A percentile compares a stretch with the other conserved stretches of the same genome.
Evolutionary conservation across 2,329 filamentous ascomycete genomes (phyloP).

Genomic region (Blastomyces emzantsi): DNA sequence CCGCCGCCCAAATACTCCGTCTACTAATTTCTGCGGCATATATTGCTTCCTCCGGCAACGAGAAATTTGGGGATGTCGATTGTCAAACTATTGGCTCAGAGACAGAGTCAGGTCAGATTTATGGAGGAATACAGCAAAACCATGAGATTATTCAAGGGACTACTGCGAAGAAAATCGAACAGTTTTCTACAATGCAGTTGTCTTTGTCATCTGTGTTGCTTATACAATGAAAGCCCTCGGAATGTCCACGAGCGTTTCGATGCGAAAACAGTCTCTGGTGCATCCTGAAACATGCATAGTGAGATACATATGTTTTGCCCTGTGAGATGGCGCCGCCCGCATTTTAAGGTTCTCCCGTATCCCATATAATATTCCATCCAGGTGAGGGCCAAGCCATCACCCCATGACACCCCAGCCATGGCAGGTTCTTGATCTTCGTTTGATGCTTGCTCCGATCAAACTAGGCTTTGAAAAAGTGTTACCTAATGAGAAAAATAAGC

Average conservation of each 20-base stretch:
- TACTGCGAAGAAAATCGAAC: not conserved
- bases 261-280: not conserved
- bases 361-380: not conserved
- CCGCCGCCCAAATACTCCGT: not conserved
- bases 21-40: not conserved
- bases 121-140: not conserved
- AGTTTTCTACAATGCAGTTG: not conserved
- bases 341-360: not conserved
- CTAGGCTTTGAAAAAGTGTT: slow-evolving; percentile 1
- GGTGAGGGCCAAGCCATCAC: slow-evolving; percentile 14
- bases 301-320: not conserved
- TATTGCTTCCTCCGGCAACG: too few species aligned
- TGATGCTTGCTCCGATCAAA: slow-evolving; percentile 16
- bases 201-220: not conserved
- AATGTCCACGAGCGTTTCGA: slow-evolving; percentile 11
- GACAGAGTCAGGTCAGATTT: not conserved
- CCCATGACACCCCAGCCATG: slow-evolving; percentile 13
- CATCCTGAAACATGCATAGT: slow-evolving; percentile 11
- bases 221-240: not conserved
- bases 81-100: not conserved
- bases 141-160: not conserved
- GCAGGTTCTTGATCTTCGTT: slow-evolving; percentile 13
- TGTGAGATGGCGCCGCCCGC: slow-evolving; percentile 1
- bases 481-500: slow-evolving; percentile 1
- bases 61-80: not conserved